phyloP scores from a whole-genome alignment of 139 green algal species.

The Diplosphaera chodatii region DNA sequence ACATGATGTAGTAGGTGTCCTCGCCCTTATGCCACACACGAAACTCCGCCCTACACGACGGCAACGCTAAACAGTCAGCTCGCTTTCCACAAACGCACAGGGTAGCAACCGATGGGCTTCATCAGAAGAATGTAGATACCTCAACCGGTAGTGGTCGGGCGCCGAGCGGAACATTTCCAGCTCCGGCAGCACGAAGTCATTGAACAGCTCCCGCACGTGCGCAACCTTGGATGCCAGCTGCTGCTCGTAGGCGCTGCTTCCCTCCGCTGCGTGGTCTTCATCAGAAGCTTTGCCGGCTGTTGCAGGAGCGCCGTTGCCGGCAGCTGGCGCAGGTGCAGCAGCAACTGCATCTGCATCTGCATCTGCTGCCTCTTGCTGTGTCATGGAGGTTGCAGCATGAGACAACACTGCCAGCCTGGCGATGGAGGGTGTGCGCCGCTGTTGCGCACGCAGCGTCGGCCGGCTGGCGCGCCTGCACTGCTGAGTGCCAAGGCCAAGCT shows the following conservation, averaged over 20 bases:
- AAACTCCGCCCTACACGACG: slow-evolving; percentile 48
- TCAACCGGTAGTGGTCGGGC: slow-evolving; percentile 58
- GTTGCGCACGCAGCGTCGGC: too few species aligned
- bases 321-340: too few species aligned
- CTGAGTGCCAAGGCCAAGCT: background rate
- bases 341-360: background rate
- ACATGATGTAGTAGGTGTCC: slow-evolving; percentile 67
- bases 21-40: slow-evolving; percentile 63
- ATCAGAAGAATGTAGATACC: slow-evolving; percentile 13
- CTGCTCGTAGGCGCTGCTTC: slow-evolving; percentile 31
- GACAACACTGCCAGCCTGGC: background rate
- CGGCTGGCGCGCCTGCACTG: too few species aligned
- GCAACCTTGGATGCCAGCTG: slow-evolving; percentile 52
- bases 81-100: slow-evolving; percentile 15
- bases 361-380: background rate
- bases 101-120: too few species aligned
- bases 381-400: background rate
- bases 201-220: slow-evolving; percentile 36
- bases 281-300: too few species aligned
- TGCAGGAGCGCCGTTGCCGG: background rate
- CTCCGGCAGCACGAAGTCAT: slow-evolving; percentile 40
- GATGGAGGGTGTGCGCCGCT: background rate
- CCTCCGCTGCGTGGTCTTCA: too few species aligned
- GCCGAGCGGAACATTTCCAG: slow-evolving; percentile 43
- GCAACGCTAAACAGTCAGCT: background rate